These are phyloP conservation scores for Plasmopara viticola DNA, from an alignment of 352 stramenopile species.

Conservation along the genomic window DNA sequence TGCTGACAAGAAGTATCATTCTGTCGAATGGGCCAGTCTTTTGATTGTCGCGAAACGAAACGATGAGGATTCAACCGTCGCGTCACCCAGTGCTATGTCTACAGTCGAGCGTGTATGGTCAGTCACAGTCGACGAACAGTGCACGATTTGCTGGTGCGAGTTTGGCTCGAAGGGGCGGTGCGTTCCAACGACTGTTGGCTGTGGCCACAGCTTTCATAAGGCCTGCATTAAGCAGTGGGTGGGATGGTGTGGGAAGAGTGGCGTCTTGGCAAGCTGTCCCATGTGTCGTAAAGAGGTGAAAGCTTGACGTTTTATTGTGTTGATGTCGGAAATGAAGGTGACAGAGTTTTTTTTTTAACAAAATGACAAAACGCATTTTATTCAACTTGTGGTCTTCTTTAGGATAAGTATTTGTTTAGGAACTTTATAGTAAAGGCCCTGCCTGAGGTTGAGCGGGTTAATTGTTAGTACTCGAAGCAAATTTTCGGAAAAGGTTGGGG, in stretches of 20 bases:
- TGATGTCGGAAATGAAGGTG: too few species aligned
- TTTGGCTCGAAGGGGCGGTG: not conserved
- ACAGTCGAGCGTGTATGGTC: too few species aligned
- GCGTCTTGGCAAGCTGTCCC: constrained; percentile 9
- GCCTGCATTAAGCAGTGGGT: constrained; percentile 12
- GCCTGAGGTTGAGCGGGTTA: too few species aligned
- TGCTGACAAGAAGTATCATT: constrained; percentile 10
- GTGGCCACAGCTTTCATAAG: constrained; percentile 17
- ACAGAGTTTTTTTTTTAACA: too few species aligned
- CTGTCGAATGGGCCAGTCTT: constrained; percentile 18
- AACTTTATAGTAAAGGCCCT: too few species aligned
- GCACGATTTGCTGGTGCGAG: constrained; percentile 15
- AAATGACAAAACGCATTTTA: too few species aligned
- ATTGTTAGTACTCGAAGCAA: too few species aligned
- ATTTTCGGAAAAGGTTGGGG: too few species aligned
- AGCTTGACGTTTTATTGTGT: not conserved
- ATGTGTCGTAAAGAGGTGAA: constrained; percentile 5
- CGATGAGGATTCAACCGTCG: not conserved
- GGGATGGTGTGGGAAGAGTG: constrained; percentile 5
- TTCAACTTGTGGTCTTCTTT: too few species aligned
- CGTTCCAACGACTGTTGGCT: constrained; percentile 1
- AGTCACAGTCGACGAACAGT: not conserved
- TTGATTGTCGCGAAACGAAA: constrained; percentile 13
- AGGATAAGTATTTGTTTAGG: too few species aligned
- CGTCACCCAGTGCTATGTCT: not conserved